These are phyloP conservation scores for Solanum hybrid DNA, from an alignment of 305 asterid genomes.

Conservation along the genomic window DNA sequence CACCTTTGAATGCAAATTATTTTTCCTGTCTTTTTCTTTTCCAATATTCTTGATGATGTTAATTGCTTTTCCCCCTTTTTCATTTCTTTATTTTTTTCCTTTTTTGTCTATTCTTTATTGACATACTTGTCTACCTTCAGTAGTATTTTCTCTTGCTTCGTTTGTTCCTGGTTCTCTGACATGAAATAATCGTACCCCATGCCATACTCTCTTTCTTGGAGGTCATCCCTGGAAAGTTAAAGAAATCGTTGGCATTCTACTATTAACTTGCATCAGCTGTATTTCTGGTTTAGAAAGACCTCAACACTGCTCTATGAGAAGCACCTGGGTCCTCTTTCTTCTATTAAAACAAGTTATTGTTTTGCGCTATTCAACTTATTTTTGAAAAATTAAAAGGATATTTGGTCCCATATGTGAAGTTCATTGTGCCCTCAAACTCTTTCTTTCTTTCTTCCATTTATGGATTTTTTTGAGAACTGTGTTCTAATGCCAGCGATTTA, in stretches of 20 bases:
- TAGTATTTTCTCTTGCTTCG: not conserved
- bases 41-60: not conserved
- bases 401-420: not conserved
- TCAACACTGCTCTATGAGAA: slow-evolving; percentile 1
- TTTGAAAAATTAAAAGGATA: not conserved
- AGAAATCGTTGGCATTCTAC: not conserved
- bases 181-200: not conserved
- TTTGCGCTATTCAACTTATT: not conserved
- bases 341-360: not conserved
- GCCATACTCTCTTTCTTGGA: not conserved
- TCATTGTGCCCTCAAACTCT: not conserved
- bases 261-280: not conserved
- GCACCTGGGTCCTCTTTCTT: not conserved
- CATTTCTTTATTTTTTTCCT: not conserved
- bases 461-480: not conserved
- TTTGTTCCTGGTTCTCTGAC: not conserved
- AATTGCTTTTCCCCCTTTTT: not conserved
- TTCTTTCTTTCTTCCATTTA: not conserved
- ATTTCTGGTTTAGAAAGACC: not conserved
- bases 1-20: not conserved
- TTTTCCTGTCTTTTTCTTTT: not conserved
- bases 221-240: not conserved
- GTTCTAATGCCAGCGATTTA: not conserved
- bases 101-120: not conserved
- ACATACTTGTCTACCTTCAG: not conserved